A percentile compares a stretch with the other conserved stretches of the same genome.
phyloP scores from a whole-genome alignment of 108 stramenopile genomes.

The Tribonema minus region DNA sequence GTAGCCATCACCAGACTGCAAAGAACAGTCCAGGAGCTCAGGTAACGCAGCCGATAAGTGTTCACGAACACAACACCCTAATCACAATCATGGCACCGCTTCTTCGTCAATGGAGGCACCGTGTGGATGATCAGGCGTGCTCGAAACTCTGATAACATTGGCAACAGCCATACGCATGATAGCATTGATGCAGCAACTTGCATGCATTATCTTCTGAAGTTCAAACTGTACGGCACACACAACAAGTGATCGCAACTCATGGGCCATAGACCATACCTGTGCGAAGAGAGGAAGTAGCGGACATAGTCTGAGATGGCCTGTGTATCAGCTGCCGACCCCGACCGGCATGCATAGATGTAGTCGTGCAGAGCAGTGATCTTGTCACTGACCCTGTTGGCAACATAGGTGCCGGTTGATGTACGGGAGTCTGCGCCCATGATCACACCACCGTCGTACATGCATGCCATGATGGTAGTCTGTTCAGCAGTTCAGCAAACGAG shows the following conservation, averaged over 20 bases:
- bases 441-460: constrained; percentile 82
- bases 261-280: constrained; percentile 54
- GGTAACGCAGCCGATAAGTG: neutral
- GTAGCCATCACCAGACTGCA: neutral
- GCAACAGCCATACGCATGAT: too few relatives aligned
- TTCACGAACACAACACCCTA: neutral
- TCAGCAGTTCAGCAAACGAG: neutral
- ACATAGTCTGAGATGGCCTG: constrained; percentile 91
- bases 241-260: neutral
- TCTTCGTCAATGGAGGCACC: neutral
- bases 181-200: neutral
- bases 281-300: constrained; percentile 70
- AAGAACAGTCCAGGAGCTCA: neutral
- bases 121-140: neutral
- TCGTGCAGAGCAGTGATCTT: constrained; percentile 89
- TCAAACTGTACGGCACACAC: neutral
- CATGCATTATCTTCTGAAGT: neutral
- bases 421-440: constrained; percentile 94
- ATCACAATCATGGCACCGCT: neutral
- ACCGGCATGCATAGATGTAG: constrained; percentile 85
- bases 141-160: too few relatives aligned
- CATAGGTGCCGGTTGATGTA: constrained; percentile 90
- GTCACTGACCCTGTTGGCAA: constrained; percentile 88
- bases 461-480: constrained; percentile 89
- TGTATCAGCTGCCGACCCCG: constrained; percentile 92